Conservation (phyloP, 129 eudicot species). For the Pulicaria dysenterica region DNA sequence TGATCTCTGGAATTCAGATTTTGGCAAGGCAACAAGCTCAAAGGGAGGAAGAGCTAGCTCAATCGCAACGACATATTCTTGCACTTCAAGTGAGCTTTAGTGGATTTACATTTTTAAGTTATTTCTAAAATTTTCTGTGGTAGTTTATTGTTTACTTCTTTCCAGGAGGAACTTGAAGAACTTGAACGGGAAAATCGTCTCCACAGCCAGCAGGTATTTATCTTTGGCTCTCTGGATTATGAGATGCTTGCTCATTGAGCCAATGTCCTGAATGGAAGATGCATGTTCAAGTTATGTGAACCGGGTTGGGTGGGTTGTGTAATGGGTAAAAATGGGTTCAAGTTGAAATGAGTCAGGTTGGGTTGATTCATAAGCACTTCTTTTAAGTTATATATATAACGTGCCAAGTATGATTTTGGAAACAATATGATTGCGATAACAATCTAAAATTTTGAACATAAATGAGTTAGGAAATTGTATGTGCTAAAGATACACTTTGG, state of each 20-base stretch:
- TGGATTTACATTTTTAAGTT: constrained; percentile 9
- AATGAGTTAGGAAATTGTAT: background rate
- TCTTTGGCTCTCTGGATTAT: background rate
- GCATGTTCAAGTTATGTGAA: constrained; percentile 13
- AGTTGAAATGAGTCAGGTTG: background rate
- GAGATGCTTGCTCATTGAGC: background rate
- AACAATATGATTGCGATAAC: constrained; percentile 1
- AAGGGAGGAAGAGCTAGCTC: constrained; percentile 98
- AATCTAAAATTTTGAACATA: background rate
- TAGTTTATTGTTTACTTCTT: constrained; percentile 35
- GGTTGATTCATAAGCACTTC: background rate
- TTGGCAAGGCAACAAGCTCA: constrained; percentile 99
- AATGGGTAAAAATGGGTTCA: constrained; percentile 4
- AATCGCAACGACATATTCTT: constrained; percentile 95
- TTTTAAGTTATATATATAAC: background rate
- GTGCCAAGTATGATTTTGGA: background rate
- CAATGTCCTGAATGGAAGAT: background rate
- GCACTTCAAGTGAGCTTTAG: constrained; percentile 83
- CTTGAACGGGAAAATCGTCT: constrained; percentile 98
- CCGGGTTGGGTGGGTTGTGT: background rate
- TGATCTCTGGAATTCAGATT: constrained; percentile 48
- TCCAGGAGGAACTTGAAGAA: constrained; percentile 98
- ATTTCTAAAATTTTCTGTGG: background rate
- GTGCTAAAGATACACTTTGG: background rate
- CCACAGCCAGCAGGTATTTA: constrained; percentile 86